Evolutionary conservation across 192 early-diverging fungal species (phyloP).

Genomic region (Pilaira anomala): DNA sequence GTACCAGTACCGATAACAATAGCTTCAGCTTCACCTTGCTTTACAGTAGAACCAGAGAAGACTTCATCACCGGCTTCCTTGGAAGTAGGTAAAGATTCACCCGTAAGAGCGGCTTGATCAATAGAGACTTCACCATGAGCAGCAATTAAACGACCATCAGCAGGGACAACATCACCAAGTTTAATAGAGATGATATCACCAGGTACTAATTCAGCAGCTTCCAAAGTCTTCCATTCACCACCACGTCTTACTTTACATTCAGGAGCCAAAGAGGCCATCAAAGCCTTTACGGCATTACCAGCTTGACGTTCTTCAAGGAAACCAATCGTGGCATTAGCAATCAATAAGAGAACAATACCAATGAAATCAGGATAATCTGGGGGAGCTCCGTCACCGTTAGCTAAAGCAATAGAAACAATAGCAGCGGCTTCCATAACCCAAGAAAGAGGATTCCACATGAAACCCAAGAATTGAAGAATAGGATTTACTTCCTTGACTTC

Average conservation of each 20-base stretch:
- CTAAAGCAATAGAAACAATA: slow-evolving; percentile 71
- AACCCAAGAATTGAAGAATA: slow-evolving; percentile 80
- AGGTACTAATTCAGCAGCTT: slow-evolving; percentile 74
- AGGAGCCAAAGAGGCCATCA: slow-evolving; percentile 85
- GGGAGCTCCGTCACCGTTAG: slow-evolving; percentile 62
- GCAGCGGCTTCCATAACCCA: slow-evolving; percentile 85
- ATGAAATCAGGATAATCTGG: slow-evolving; percentile 83
- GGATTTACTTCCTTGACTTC: slow-evolving; percentile 78
- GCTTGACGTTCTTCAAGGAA: slow-evolving; percentile 87
- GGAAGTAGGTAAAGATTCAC: slow-evolving; percentile 67
- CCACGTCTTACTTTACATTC: slow-evolving; percentile 85
- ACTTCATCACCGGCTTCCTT: slow-evolving; percentile 70
- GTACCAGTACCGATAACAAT: slow-evolving; percentile 74
- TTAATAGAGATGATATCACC: slow-evolving; percentile 85
- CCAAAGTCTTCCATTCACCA: slow-evolving; percentile 73
- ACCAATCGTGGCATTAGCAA: slow-evolving; percentile 84
- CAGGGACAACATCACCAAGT: slow-evolving; percentile 85
- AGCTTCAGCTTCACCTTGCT: slow-evolving; percentile 78
- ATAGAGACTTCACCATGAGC: slow-evolving; percentile 54
- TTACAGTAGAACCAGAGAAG: slow-evolving; percentile 77
- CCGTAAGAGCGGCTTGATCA: slow-evolving; percentile 66
- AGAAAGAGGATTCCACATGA: slow-evolving; percentile 78
- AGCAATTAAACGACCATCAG: slow-evolving; percentile 80
- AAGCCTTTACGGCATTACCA: slow-evolving; percentile 86
- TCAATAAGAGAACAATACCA: slow-evolving; percentile 76